A percentile compares a stretch with the other conserved stretches of the same genome.
phyloP scores from a whole-genome alignment of 2,329 filamentous ascomycete genomes.

The Elsinoe fawcettii region DNA sequence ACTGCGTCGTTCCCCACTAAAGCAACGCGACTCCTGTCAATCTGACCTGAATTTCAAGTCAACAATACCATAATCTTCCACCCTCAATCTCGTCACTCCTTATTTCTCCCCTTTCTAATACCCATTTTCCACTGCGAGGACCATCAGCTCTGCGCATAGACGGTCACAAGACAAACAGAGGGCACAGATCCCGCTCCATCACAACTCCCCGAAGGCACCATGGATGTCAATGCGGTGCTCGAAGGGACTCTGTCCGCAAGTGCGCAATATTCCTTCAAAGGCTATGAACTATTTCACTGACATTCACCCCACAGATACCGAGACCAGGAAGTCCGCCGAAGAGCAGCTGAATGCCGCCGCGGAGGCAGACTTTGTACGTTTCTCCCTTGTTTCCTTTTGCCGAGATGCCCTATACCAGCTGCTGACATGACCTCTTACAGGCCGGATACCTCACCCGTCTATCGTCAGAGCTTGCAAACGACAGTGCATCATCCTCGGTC shows the following conservation, averaged over 20 bases:
- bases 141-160: not conserved
- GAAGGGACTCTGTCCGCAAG: conserved; percentile 82
- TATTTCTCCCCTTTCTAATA: not conserved
- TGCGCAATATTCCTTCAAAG: not conserved
- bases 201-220: conserved; percentile 42
- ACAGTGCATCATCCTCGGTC: conserved; percentile 71
- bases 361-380: conserved; percentile 85
- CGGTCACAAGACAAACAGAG: not conserved
- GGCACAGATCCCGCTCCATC: not conserved
- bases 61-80: conserved; percentile 1
- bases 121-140: not conserved
- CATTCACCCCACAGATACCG: conserved; percentile 60
- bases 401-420: conserved; percentile 16
- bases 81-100: conserved; percentile 7
- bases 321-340: conserved; percentile 83
- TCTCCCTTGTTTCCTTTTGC: conserved; percentile 29
- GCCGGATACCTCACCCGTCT: conserved; percentile 87
- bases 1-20: conserved; percentile 13
- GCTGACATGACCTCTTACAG: conserved; percentile 43
- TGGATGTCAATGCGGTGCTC: conserved; percentile 98
- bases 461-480: conserved; percentile 89
- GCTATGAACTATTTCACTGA: not conserved
- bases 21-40: conserved; percentile 14
- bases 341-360: conserved; percentile 88
- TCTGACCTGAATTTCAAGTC: conserved; percentile 7